Percentiles rank a stretch among this genome's conserved stretches.
Evolutionary conservation across 2,329 filamentous ascomycete species (phyloP).

Genomic region (Apiospora kogelbergensis): DNA sequence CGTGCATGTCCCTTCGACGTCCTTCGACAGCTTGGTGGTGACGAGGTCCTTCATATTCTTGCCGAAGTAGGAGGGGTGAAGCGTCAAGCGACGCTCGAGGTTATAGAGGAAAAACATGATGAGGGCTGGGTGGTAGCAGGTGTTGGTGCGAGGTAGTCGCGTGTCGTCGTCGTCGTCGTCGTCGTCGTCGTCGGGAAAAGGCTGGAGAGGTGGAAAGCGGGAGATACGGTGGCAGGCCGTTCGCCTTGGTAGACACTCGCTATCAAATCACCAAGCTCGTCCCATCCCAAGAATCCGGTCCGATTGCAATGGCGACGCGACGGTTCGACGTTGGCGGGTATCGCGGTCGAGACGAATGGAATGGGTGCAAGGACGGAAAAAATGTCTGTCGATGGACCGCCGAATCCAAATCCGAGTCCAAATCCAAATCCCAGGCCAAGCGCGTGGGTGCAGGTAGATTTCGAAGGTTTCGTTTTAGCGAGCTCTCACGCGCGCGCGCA

Average conservation of each 20-base stretch:
- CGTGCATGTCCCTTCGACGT: conserved; percentile 93
- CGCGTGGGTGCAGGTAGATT: background rate
- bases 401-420: background rate
- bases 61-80: conserved; percentile 97
- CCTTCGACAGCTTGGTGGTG: conserved; percentile 82
- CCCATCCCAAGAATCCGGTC: background rate
- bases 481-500: background rate
- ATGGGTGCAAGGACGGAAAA: background rate
- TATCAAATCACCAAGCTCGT: conserved; percentile 1
- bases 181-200: background rate
- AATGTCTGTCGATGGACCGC: background rate
- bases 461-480: background rate
- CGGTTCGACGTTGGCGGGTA: background rate
- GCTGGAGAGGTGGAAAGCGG: background rate
- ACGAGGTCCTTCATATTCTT: conserved; percentile 91
- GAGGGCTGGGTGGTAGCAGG: conserved; percentile 27
- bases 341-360: background rate
- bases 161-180: background rate
- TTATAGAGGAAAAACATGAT: conserved; percentile 98
- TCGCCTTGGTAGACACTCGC: conserved; percentile 5
- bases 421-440: background rate
- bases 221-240: conserved; percentile 3
- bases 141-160: background rate
- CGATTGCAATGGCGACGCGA: background rate
- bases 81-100: conserved; percentile 88